Conservation (phyloP, 2,329 filamentous ascomycete genomes). For the Trichoderma sp. region DNA sequence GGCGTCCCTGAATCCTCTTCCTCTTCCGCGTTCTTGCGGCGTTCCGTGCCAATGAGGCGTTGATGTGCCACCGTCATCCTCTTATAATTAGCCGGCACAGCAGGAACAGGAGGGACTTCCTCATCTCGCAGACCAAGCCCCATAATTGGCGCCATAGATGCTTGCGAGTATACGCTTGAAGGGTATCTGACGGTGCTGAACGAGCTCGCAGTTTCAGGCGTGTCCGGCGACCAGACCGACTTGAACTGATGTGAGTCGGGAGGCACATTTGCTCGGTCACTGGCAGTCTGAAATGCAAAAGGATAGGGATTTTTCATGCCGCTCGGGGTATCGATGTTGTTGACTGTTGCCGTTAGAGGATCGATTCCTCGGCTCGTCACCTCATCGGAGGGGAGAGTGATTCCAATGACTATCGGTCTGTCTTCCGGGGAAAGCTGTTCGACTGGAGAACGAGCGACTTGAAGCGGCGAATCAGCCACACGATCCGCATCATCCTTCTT, state of each 20-base stretch:
- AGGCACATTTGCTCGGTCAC: slow-evolving; percentile 21
- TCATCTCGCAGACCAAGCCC: slow-evolving; percentile 21
- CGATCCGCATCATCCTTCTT: slow-evolving; percentile 38
- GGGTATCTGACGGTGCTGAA: slow-evolving; percentile 42
- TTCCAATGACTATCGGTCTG: slow-evolving; percentile 70
- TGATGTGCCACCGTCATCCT: slow-evolving; percentile 32
- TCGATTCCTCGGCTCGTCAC: slow-evolving; percentile 36
- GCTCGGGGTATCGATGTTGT: slow-evolving; percentile 31
- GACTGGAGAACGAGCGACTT: slow-evolving; percentile 28
- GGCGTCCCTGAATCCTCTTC: slow-evolving; percentile 56
- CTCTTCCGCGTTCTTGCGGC: slow-evolving; percentile 31
- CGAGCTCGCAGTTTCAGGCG: slow-evolving; percentile 48
- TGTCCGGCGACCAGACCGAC: slow-evolving; percentile 61
- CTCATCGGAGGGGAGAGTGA: slow-evolving; percentile 55
- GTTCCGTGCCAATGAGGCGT: slow-evolving; percentile 37
- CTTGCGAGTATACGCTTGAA: slow-evolving; percentile 62
- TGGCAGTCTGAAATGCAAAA: background rate
- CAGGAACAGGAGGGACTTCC: slow-evolving; percentile 58
- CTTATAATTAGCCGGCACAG: slow-evolving; percentile 47
- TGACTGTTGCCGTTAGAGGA: slow-evolving; percentile 47
- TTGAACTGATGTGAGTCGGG: slow-evolving; percentile 34
- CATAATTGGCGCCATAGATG: slow-evolving; percentile 37
- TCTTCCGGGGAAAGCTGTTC: slow-evolving; percentile 63
- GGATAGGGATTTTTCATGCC: slow-evolving; percentile 8
- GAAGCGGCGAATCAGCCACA: slow-evolving; percentile 30